These are phyloP conservation scores for Kodamaea laetipori DNA, from an alignment of 805 yeast species.

Conservation along the genomic window DNA sequence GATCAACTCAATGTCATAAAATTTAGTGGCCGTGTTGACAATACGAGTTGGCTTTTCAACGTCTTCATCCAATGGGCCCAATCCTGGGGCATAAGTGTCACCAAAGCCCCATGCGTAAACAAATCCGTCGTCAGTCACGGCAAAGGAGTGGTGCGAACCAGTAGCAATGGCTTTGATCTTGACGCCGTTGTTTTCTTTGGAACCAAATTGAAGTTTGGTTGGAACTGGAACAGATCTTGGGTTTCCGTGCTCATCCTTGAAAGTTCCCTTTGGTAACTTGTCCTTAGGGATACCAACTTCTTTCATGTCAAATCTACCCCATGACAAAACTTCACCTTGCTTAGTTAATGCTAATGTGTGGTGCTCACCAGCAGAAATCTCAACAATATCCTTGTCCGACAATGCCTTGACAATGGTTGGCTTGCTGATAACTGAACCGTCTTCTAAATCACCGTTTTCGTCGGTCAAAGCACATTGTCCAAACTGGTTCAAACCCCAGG, in stretches of 20 bases:
- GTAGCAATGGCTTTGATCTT: slow-evolving; percentile 56
- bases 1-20: slow-evolving; percentile 64
- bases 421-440: slow-evolving; percentile 75
- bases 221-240: slow-evolving; percentile 87
- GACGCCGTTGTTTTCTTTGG: slow-evolving; percentile 30
- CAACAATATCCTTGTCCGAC: slow-evolving; percentile 54
- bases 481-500: slow-evolving; percentile 97
- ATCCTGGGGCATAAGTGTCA: slow-evolving; percentile 94
- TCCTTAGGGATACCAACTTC: slow-evolving; percentile 79
- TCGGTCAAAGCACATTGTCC: slow-evolving; percentile 85
- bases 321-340: slow-evolving; percentile 74
- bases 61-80: slow-evolving; percentile 89
- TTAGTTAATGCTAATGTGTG: slow-evolving; percentile 77
- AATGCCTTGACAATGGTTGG: slow-evolving; percentile 77
- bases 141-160: slow-evolving; percentile 93
- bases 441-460: slow-evolving; percentile 71
- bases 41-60: slow-evolving; percentile 86
- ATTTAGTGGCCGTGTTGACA: slow-evolving; percentile 89
- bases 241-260: slow-evolving; percentile 75
- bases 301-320: slow-evolving; percentile 93
- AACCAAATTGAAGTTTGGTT: slow-evolving; percentile 53
- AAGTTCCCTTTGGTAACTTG: slow-evolving; percentile 70
- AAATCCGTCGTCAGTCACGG: slow-evolving; percentile 79
- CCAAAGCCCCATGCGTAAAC: slow-evolving; percentile 98
- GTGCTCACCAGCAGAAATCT: slow-evolving; percentile 92